Evolutionary conservation across 1,284 basidiomycete genomes (phyloP).

Genomic region (Tremellales sp.): DNA sequence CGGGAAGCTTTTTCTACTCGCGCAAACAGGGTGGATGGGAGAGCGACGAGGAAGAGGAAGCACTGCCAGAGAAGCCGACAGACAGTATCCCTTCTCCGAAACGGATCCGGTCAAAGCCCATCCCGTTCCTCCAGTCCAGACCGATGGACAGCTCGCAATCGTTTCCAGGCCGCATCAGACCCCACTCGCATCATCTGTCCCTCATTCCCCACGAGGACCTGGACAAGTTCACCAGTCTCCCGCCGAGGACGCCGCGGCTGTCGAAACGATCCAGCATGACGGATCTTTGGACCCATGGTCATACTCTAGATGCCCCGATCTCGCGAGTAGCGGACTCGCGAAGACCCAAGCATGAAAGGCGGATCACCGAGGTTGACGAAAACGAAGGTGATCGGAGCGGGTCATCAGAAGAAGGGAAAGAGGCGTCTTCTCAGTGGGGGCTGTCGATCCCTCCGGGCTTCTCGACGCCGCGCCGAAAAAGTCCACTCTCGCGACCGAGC

Average conservation of each 20-base stretch:
- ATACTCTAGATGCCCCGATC: slow-evolving; percentile 6
- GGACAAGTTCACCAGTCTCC: slow-evolving; percentile 40
- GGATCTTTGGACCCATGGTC: slow-evolving; percentile 4
- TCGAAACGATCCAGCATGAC: slow-evolving; percentile 27
- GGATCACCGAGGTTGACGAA: slow-evolving; percentile 25
- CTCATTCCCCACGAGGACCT: neutral
- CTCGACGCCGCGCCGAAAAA: no score
- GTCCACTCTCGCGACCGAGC: no score
- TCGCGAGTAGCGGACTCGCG: no score
- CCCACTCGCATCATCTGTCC: slow-evolving; percentile 6
- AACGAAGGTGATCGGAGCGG: no score
- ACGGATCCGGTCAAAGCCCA: slow-evolving; percentile 9
- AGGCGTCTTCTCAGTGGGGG: no score
- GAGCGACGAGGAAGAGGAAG: neutral
- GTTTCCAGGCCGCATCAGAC: slow-evolving; percentile 2
- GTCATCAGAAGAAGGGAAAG: no score
- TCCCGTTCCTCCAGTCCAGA: neutral
- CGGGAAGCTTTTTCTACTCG: slow-evolving; percentile 20
- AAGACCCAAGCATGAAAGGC: slow-evolving; percentile 16
- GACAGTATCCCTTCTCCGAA: neutral
- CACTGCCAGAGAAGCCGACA: neutral
- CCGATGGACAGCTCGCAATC: slow-evolving; percentile 6
- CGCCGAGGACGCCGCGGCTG: slow-evolving; percentile 29
- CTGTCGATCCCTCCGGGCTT: no score
- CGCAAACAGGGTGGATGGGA: neutral